Percentiles rank a stretch among this genome's conserved stretches.
phyloP scores from a whole-genome alignment of 805 yeast species.

The Candida parachauliodes region DNA sequence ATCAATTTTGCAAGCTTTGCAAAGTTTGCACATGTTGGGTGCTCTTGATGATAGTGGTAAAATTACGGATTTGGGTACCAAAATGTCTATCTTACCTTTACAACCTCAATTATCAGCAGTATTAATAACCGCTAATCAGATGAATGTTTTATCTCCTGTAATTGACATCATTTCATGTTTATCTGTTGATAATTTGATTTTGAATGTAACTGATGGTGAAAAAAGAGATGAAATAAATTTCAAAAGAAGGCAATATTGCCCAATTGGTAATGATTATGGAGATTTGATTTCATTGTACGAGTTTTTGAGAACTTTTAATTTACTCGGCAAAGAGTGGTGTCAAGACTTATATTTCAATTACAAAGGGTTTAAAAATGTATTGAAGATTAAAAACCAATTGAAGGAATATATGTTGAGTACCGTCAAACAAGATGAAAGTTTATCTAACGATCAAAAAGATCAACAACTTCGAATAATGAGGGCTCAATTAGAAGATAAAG shows the following conservation, averaged over 20 bases:
- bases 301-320: constrained; percentile 53
- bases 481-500: constrained; percentile 22
- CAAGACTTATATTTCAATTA: constrained; percentile 68
- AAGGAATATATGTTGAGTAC: constrained; percentile 59
- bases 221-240: constrained; percentile 81
- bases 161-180: constrained; percentile 89
- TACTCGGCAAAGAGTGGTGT: constrained; percentile 71
- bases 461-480: constrained; percentile 18
- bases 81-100: constrained; percentile 86
- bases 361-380: constrained; percentile 77
- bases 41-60: constrained; percentile 77
- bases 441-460: constrained; percentile 24
- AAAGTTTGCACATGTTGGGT: constrained; percentile 70
- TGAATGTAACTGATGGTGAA: constrained; percentile 71
- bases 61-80: constrained; percentile 74
- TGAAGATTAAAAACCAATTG: constrained; percentile 72
- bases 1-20: constrained; percentile 70
- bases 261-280: constrained; percentile 70
- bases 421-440: constrained; percentile 37
- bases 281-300: constrained; percentile 83
- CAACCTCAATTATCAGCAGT: constrained; percentile 93
- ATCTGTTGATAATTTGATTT: constrained; percentile 82
- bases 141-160: constrained; percentile 58
- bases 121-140: constrained; percentile 63
- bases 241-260: constrained; percentile 64